Evolutionary conservation across 2,329 filamentous ascomycete genomes (phyloP), one percentile per base, ranked within the genome.

Genomic region (Mycosphaerella sp.): DNA sequence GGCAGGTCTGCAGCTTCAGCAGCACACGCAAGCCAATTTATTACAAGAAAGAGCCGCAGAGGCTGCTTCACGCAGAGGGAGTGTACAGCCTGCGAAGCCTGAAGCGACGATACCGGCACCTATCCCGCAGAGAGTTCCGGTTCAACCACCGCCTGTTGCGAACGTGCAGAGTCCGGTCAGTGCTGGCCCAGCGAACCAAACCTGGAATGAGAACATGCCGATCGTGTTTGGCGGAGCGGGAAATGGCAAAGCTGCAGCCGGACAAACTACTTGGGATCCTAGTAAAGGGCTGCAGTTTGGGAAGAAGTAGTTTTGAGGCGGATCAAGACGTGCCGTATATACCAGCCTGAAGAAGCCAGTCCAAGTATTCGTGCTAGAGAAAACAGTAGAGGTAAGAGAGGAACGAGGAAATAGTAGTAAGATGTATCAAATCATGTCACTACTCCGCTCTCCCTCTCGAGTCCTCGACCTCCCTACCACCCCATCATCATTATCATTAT

Each of bases 1-100:
- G 78, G 77, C 77, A 9, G 79, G 75, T 56, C 70, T 84, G 35
- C 69, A 73, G 40, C 67, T 84, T 18, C 71, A 74, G 50, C 71
- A 67, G 61, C 61, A 64, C 50, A 71, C 60, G 50, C 63, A 73
- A 59, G 67, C 68, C 18, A 72, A 65, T 42, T 68, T 71, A 35
- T 63, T 74, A 9, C 71, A 51, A 12, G 47, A 57, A 44, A 47
- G 49, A 30, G 49, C 75, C 41, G 50, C 70, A 61, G 48, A 53
- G 36, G 50, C 52, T 35, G 30, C 51, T 21, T 36, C 32, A 13
- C 36, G 45, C 34, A 39, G 50, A 36, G 44, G 50, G 4, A 54
- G 43, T 37, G 67, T 54, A 21, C 56, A 63, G 35, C 66, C 50
- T 44, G 41, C 17, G 16, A 18, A 41, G 27, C 48, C 28, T 21